Conservation (phyloP, 495 filamentous ascomycete species). For the Mycothermus thermophilus region DNA sequence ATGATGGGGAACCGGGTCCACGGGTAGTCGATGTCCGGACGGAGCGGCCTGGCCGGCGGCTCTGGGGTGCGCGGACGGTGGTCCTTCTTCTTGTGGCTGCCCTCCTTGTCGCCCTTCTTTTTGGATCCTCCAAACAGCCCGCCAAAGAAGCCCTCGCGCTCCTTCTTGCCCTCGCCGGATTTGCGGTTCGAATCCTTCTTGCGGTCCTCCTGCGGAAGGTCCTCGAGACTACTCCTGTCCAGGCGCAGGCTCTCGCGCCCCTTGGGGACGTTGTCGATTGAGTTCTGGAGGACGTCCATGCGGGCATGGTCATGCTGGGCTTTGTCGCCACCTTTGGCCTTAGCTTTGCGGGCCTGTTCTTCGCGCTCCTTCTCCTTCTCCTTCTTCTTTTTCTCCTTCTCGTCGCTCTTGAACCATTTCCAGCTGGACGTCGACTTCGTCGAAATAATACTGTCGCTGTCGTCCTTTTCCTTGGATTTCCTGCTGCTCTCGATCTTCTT, state of each 20-base stretch:
- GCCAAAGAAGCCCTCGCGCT: slow-evolving; percentile 71
- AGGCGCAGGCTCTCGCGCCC: slow-evolving; percentile 74
- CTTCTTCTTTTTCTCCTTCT: slow-evolving; percentile 30
- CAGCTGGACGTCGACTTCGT: slow-evolving; percentile 83
- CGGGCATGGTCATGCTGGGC: slow-evolving; percentile 61
- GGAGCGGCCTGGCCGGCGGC: slow-evolving; percentile 52
- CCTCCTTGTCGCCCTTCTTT: slow-evolving; percentile 55
- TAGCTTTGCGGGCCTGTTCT: slow-evolving; percentile 43
- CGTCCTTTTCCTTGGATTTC: slow-evolving; percentile 44
- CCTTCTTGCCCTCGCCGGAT: slow-evolving; percentile 70
- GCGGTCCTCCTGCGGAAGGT: slow-evolving; percentile 64
- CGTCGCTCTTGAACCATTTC: slow-evolving; percentile 41
- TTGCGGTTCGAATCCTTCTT: slow-evolving; percentile 69
- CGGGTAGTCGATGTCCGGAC: slow-evolving; percentile 80
- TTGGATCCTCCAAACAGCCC: slow-evolving; percentile 78
- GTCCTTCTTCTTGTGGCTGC: slow-evolving; percentile 56
- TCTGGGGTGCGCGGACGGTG: slow-evolving; percentile 69
- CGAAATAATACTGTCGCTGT: slow-evolving; percentile 26
- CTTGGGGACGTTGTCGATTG: slow-evolving; percentile 50
- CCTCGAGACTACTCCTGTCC: slow-evolving; percentile 60
- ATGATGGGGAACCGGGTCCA: slow-evolving; percentile 94
- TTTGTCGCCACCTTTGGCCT: slow-evolving; percentile 41
- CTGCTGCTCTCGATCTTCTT: slow-evolving; percentile 54
- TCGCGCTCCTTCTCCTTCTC: slow-evolving; percentile 44
- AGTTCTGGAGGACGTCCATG: slow-evolving; percentile 67